Percentiles rank a stretch among this genome's conserved stretches.
phyloP scores from a whole-genome alignment of 2,329 filamentous ascomycete species.

The Diaporthe vaccinii region DNA sequence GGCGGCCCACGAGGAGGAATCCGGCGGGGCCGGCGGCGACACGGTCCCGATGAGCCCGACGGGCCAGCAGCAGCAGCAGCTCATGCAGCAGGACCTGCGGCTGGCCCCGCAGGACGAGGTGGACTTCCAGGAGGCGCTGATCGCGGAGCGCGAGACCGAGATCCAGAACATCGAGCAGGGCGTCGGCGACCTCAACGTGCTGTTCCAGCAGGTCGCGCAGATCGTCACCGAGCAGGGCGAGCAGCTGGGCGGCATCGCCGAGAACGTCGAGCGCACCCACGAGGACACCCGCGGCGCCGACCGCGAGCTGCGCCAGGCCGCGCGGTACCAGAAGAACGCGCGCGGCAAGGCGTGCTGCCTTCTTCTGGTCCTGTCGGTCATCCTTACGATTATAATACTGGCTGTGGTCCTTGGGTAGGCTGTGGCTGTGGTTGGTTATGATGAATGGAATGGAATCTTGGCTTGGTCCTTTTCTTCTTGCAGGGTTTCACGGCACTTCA shows the following conservation, averaged over 20 bases:
- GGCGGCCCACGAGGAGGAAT: slow-evolving; percentile 74
- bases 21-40: slow-evolving; percentile 44
- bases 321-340: slow-evolving; percentile 94
- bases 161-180: slow-evolving; percentile 98
- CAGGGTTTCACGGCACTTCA: slow-evolving; percentile 10
- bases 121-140: slow-evolving; percentile 95
- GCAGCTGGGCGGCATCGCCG: slow-evolving; percentile 86
- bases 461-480: slow-evolving; percentile 23
- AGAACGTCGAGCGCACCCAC: slow-evolving; percentile 87
- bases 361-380: slow-evolving; percentile 87
- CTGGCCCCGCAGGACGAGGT: slow-evolving; percentile 94
- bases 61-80: slow-evolving; percentile 70
- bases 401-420: slow-evolving; percentile 82
- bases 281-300: slow-evolving; percentile 89
- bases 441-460: slow-evolving; percentile 19
- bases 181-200: slow-evolving; percentile 93
- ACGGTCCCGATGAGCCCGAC: slow-evolving; percentile 48
- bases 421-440: slow-evolving; percentile 27
- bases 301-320: slow-evolving; percentile 85
- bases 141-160: slow-evolving; percentile 95
- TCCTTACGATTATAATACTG: slow-evolving; percentile 89
- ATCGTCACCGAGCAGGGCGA: slow-evolving; percentile 96
- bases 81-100: slow-evolving; percentile 82
- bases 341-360: slow-evolving; percentile 95
- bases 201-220: slow-evolving; percentile 98